Base-by-base conservation (phyloP, 345 rosid genomes). In the Barbarea vulgaris region DNA sequence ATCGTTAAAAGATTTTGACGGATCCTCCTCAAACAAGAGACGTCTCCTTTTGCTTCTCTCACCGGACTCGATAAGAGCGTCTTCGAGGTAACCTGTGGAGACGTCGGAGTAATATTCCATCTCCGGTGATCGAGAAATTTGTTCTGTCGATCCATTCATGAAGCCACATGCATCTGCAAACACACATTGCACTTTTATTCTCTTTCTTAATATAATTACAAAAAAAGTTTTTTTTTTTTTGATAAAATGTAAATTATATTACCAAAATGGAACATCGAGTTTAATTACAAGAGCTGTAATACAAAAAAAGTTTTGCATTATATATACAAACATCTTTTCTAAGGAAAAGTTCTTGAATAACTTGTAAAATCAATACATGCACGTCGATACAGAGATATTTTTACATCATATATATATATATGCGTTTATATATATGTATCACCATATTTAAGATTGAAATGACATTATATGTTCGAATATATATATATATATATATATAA, bases 71-170 rank as follows among this genome's bases (percentile, higher is more conserved):
- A 87, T 75, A 67, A 93, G 72, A 25, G 96, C 98, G 64, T 93
- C 98, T 75, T 93, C 91, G 15, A 93, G 84, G 61, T 93, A 93
- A 34, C 98, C 98, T 54, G 96, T 85, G 14, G 98, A 91, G n/a
- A 85, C 79, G 73, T 87, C 93, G 54, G 84, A 76, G 25, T 71
- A 65, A 19, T 72, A n/a, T n/a, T n/a, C 77, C 31, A 65, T 58
- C 41, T 52, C 81, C 80, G 72, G 87, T 80, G 61, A 83, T 79
- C 18, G 78, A 78, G 1, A 82, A 37, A 9, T 75, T 11, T 46
- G 73, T 59, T 78, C 79, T 81, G 58, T 37, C 5, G 77, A 65
- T 72, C 48, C 73, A 57, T 83, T 88, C 85, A 87, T 84, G 39
- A 81, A 87, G 77, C 78, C 86, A 76, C 21, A 69, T 41, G 72